These are phyloP conservation scores for Neurospora hispaniola DNA, from an alignment of 495 filamentous ascomycete species.

Conservation along the genomic window DNA sequence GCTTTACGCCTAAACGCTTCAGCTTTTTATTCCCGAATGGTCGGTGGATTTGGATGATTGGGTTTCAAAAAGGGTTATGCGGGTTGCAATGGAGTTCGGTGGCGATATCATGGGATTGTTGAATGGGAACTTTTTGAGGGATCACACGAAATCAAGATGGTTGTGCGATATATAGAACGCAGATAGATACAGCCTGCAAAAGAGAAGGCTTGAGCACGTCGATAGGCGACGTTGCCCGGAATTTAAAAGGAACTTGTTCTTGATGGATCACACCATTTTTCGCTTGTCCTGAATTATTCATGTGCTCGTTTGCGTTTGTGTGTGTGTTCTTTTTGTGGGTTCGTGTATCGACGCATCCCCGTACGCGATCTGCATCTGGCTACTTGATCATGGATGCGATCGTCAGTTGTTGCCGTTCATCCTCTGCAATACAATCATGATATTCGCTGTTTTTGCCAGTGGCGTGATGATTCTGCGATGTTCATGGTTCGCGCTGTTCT, in stretches of 20 bases:
- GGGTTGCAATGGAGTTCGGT: neutral
- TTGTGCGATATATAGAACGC: neutral
- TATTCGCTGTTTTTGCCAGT: neutral
- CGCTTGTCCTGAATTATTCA: neutral
- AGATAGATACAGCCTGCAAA: neutral
- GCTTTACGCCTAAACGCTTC: slow-evolving; percentile 64
- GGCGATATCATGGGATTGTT: neutral
- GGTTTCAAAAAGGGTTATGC: neutral
- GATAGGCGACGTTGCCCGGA: neutral
- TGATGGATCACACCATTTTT: neutral
- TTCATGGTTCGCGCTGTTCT: neutral
- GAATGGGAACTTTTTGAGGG: neutral
- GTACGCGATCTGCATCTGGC: neutral
- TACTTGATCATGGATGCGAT: neutral
- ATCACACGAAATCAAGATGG: neutral
- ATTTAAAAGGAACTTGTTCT: neutral
- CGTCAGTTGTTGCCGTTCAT: neutral
- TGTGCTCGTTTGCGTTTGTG: neutral
- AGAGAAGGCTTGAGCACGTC: neutral
- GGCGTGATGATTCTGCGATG: neutral
- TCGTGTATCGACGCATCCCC: neutral
- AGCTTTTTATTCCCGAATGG: neutral
- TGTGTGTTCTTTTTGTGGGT: neutral
- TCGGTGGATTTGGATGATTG: neutral
- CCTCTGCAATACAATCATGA: neutral